Conservation (phyloP, 2,329 filamentous ascomycete genomes). For the Sporothrix euskadiensis region DNA sequence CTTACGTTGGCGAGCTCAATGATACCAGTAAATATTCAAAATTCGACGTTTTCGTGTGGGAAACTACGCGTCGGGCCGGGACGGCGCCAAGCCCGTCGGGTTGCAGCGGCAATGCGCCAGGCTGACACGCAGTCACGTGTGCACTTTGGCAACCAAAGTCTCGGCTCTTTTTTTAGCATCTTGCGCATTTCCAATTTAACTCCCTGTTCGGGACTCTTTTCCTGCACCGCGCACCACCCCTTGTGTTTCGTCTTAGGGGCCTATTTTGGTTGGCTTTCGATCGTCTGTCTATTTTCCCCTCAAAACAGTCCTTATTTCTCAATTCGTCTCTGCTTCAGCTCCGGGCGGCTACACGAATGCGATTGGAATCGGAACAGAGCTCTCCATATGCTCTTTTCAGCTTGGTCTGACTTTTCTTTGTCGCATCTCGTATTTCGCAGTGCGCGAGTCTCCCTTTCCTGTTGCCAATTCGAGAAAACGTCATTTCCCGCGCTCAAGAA, state of each 20-base stretch:
- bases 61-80: conserved; percentile 27
- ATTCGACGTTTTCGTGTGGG: not conserved
- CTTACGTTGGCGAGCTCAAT: not conserved
- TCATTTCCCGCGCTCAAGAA: not conserved
- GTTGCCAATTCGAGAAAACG: not conserved
- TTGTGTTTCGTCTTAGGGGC: conserved; percentile 12
- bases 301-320: not conserved
- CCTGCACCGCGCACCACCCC: conserved; percentile 1
- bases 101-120: conserved; percentile 26
- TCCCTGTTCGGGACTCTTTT: conserved; percentile 5
- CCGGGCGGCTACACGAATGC: conserved; percentile 10
- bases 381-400: not conserved
- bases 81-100: conserved; percentile 21
- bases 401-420: not conserved
- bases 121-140: conserved; percentile 33
- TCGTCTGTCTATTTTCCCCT: not conserved
- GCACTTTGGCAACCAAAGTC: conserved; percentile 16
- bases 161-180: conserved; percentile 17
- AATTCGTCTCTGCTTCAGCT: conserved; percentile 13
- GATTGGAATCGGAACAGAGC: not conserved
- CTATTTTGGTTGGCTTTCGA: not conserved
- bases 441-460: not conserved
- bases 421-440: not conserved
- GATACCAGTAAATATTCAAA: not conserved
- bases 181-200: not conserved